Base-by-base conservation (phyloP, 2,329 filamentous ascomycete species). In the Coleophoma cylindrospora region DNA sequence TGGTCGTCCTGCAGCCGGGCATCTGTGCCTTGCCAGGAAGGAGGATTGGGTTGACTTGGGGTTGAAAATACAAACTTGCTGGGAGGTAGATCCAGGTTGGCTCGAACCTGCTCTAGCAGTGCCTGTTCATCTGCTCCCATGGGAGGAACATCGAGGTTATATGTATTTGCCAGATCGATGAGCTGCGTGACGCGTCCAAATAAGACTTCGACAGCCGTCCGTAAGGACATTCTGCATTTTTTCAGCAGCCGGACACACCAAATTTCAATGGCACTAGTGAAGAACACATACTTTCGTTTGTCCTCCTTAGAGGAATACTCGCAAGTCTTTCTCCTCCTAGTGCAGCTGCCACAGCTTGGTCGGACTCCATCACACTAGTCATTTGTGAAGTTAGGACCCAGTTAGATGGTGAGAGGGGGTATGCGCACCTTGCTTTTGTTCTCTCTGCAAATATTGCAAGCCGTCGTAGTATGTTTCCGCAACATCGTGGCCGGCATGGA, bases 381-480 rank as follows among this genome's bases (percentile, higher is more conserved):
- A 27, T 38, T 6, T 19, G 34, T 45, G n/a, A 17, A 11, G 8
- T 17, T 47, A 3, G 34, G 12, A 21, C 44, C 19, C n/a, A 27
- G 27, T 3, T 37, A 33, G 14, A 8, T 36, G 13, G 40, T 4
- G 3, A 43, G n/a, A 37, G 40, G 19, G 19, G 48, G 40, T 14
- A 50, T 27, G 53, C 63, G 50, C 45, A 70, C 68, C 59, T 68
- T 70, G 40, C 70, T 63, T 52, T 70, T 71, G 43, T 68, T 64
- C 45, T 69, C 62, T n/a, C 68, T 63, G 55, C 69, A 71, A 27
- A 59, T 37, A 10, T 52, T 43, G 41, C 61, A 63, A 19, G 60
- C 61, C 45, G 60, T 63, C 1, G 58, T 57, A 50, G 57, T 53
- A 55, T 61, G 58, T 34, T 57, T 57, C 19, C 54, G 40, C 40